Conservation (phyloP, 129 eudicot genomes). For the Pulicaria dysenterica region DNA sequence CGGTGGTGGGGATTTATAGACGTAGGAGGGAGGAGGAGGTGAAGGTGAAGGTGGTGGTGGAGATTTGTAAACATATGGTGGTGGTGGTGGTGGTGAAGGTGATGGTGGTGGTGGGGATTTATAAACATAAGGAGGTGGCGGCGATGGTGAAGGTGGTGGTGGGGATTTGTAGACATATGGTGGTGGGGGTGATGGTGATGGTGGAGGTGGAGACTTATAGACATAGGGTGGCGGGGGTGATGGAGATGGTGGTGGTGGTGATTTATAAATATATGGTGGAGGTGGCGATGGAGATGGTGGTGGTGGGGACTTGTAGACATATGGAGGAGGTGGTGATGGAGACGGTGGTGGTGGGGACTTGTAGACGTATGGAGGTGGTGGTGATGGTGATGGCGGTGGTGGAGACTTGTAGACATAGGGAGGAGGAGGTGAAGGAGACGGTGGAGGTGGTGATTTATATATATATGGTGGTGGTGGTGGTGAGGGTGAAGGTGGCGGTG, state of each 20-base stretch:
- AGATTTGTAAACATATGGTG: neutral
- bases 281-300: constrained; percentile 21
- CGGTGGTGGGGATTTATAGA: constrained; percentile 22
- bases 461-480: neutral
- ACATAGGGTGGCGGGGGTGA: constrained; percentile 15
- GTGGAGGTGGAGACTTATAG: constrained; percentile 21
- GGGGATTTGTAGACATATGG: neutral
- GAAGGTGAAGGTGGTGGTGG: constrained; percentile 28
- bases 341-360: constrained; percentile 4
- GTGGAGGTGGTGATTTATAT: neutral
- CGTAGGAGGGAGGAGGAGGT: constrained; percentile 21
- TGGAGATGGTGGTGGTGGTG: neutral
- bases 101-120: constrained; percentile 23
- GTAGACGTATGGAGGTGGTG: neutral
- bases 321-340: neutral
- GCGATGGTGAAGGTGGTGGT: neutral
- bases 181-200: neutral
- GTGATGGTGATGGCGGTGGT: neutral
- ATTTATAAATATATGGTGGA: constrained; percentile 8
- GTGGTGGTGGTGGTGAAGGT: constrained; percentile 18
- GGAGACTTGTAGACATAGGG: neutral
- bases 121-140: constrained; percentile 10
- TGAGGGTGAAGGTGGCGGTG: constrained; percentile 4
- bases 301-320: constrained; percentile 5
- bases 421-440: constrained; percentile 8